Evolutionary conservation across 1,284 basidiomycete genomes (phyloP), one percentile per base, ranked within the genome.

Genomic region (Fomitopsis schrenkii): DNA sequence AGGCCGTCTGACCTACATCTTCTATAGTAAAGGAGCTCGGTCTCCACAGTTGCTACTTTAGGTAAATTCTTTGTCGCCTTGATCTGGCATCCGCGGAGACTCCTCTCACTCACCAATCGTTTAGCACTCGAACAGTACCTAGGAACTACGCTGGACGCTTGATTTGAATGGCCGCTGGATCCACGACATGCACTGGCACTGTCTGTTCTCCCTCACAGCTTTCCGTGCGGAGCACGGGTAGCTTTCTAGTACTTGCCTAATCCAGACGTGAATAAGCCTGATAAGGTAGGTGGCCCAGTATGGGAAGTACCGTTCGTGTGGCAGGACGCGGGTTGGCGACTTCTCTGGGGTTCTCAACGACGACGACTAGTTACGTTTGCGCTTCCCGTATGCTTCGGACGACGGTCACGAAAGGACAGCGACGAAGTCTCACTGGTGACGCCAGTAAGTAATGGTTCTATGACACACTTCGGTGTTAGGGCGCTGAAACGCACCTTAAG

Each of bases 301-400:
- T 54, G 58, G 58, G 52, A 54, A 36, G 22, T 26, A n/a, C 50
- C 28, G 58, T 59, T 59, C 50, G 50, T 33, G 58, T 59, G 58
- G 50, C 58, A 30, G 45, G 19, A 48, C 26, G 19, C 22, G 19
- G 26, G 45, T 14, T n/a, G 26, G 26, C 8, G 45, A 3, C 22
- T 26, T 48, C 45, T 28, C 35, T 36, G 35, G 35, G 35, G 6
- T 48, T 28, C 5, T 15, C 26, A 19, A 22, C 45, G 45, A 48
- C 45, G 22, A 26, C 45, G 12, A 48, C 45, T 22, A 48, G 22
- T 22, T 22, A 22, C 22, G 22, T 22, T 26, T n/a, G 19, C 45
- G 14, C 45, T 22, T 26, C 45, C 50, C 33, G 50, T 17, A 36
- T n/a, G 28, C 5, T 53, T 15, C 19, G 8, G 3, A 15, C 30